phyloP scores from a whole-genome alignment of 345 rosid genomes.

The Syzygium aqueum region DNA sequence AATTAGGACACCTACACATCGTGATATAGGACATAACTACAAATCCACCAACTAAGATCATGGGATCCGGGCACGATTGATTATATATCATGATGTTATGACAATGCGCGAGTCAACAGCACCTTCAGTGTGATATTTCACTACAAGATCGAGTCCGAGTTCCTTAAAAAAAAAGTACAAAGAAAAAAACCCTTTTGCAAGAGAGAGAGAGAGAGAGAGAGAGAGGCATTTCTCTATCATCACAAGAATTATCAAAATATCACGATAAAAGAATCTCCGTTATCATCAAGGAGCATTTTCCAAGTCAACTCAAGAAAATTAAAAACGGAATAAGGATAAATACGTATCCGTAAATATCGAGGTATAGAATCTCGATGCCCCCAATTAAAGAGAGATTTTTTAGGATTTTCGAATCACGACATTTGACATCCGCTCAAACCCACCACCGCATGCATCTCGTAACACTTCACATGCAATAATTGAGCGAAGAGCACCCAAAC shows the following conservation, averaged over 20 bases:
- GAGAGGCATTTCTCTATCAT: no score
- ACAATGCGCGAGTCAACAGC: neutral
- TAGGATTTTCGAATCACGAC: neutral
- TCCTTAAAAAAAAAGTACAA: no score
- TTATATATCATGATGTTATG: neutral
- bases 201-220: no score
- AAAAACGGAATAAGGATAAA: neutral
- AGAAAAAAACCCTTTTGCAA: neutral
- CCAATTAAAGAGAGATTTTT: neutral
- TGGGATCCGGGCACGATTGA: neutral
- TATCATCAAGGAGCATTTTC: neutral
- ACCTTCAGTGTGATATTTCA: neutral
- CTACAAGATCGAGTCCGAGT: no score
- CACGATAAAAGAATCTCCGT: neutral
- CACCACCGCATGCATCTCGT: neutral
- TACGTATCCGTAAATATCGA: neutral
- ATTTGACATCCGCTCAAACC: neutral
- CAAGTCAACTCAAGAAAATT: neutral
- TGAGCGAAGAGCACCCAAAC: neutral
- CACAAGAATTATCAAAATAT: neutral
- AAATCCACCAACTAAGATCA: neutral
- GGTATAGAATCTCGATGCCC: neutral
- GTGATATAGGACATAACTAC: neutral
- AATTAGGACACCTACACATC: neutral
- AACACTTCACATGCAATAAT: neutral